Evolutionary conservation across 1,139 yeast species (phyloP), one percentile per base, ranked within the genome.

Genomic region (Scheffersomyces segobiensis): DNA sequence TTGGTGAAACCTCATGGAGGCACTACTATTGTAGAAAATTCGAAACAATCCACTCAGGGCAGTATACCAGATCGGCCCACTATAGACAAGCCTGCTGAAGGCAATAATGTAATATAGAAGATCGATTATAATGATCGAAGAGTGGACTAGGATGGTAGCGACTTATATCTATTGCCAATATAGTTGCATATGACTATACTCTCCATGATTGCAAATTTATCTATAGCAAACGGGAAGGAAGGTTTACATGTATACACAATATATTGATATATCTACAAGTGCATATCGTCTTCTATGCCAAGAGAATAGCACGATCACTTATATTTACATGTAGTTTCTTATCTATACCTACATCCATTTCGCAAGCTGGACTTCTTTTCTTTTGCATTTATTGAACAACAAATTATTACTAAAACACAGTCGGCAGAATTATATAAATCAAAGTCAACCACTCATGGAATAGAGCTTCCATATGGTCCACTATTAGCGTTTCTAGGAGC

Each of bases 1-100:
- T 74, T 93, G 63, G 81, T 91, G 55, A 88, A 86, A 65, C 97
- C 97, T 0, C 70, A 67, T 53, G 67, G 70, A 1, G 56, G 66
- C 4, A 71, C 76, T 3, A 73, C 67, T 18, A 65, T 67, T 8
- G 62, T 75, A 3, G 70, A 68, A 49, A 69, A 69, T 50, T 71
- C 77, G 5, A 20, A 21, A 21, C 21, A 19, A 17, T 26, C 50
- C 7, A 3, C 50, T 5, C 60, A 60, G 0, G 58, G 62, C n/a
- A 52, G 24, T 19, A 22, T 53, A 42, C 59, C 58, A 5, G 55
- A 53, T 19, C 50, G 51, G 17, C 58, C 60, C 3, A 12, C 55
- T 2, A 52, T 53, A 12, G 61, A 60, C 42, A 60, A 61, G 19
- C 64, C 66, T 3, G 55, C 12, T 10, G 42, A 32, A 32, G 42